phyloP scores from a whole-genome alignment of 192 early-diverging fungal genomes.

The Coemansia javaensis region DNA sequence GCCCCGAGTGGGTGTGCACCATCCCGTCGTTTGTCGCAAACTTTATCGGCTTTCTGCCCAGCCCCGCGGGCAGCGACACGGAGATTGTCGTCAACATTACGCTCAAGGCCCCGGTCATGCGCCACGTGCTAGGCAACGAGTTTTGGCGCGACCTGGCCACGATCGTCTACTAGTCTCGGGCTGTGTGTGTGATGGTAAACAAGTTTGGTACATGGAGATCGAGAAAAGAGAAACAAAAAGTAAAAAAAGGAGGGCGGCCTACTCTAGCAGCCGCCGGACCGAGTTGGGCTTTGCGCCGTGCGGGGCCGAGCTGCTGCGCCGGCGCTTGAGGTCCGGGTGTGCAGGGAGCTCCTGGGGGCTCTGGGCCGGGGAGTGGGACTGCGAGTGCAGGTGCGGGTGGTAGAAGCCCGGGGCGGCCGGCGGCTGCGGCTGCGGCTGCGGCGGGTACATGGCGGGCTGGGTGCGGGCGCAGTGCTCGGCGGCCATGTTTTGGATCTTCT shows the following conservation, averaged over 20 bases:
- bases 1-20: constrained; percentile 40
- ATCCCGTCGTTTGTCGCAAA: constrained; percentile 43
- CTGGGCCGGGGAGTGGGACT: no score
- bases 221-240: not conserved
- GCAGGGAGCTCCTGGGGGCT: not conserved
- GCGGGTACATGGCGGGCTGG: no score
- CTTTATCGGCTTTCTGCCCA: constrained; percentile 45
- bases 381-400: no score
- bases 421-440: no score
- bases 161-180: constrained; percentile 17
- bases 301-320: constrained; percentile 5
- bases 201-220: not conserved
- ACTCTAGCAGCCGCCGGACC: not conserved
- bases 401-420: not conserved
- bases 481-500: constrained; percentile 8
- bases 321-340: not conserved
- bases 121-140: constrained; percentile 19
- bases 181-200: not conserved
- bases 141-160: constrained; percentile 37
- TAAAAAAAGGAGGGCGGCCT: no score
- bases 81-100: constrained; percentile 41
- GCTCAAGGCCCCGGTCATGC: constrained; percentile 30
- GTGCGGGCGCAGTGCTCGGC: not conserved
- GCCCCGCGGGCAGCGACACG: constrained; percentile 23
- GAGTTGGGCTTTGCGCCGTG: not conserved